Evolutionary conservation across 495 filamentous ascomycete species (phyloP), one percentile per base, ranked within the genome.

Genomic region (Aspergillus carlsbadensis): DNA sequence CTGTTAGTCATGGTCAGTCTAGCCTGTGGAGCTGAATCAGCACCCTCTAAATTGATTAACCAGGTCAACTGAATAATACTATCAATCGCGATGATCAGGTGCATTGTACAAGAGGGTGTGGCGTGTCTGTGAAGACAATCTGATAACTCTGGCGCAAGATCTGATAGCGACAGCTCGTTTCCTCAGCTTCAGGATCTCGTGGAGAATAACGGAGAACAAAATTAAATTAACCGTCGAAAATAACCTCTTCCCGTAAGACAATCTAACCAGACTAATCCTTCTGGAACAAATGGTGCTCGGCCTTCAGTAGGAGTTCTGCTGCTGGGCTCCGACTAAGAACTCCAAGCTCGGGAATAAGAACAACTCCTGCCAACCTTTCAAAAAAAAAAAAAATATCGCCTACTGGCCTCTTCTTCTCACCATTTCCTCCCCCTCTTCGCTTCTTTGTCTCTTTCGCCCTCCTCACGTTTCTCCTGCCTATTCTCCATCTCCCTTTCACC

Each of bases 401-500:
- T 39, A 10, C 22, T 2, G n/a, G 1, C 31, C 48, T 45, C 46
- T 48, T 26, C 18, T 46, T 26, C n/a, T 8, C 22, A 26, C 52
- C 44, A 37, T 45, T 45, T 41, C 50, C 45, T 36, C 14, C 31
- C 35, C 31, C 31, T 35, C 15, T 2, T 31, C 31, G 14, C 40
- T 17, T 24, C 26, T 24, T 2, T 52, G 36, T 55, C 26, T 37
- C 41, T 29, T 48, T 44, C 22, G 31, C 7, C 36, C 37, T 43
- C 31, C 13, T 35, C 35, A 24, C 40, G 48, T 35, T 54, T 31
- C 22, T 31, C 40, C 46, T 52, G 21, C 49, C 33, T 52, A 21
- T 48, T 39, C 48, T 24, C 43, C 37, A 44, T 56, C 51, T 42
- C 45, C 55, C 57, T 47, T 17, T 35, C 20, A 31, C 15, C 49